Evolutionary conservation across 495 filamentous ascomycete genomes (phyloP).

Genomic region (Podospora anserina): DNA sequence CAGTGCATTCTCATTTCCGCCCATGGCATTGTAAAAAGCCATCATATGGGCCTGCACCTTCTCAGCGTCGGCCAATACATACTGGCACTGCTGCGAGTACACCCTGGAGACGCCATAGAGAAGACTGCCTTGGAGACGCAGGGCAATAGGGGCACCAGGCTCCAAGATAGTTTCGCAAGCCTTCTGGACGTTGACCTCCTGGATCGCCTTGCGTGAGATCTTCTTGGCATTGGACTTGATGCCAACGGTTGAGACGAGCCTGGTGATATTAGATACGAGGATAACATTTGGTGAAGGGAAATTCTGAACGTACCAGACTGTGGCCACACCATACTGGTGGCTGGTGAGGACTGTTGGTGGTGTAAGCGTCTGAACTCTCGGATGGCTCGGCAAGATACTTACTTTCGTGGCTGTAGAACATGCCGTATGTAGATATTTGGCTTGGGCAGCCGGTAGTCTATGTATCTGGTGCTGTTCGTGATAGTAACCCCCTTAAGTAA

Average conservation of each 20-base stretch:
- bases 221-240: constrained; percentile 63
- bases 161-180: constrained; percentile 83
- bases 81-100: constrained; percentile 80
- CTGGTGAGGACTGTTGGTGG: constrained; percentile 70
- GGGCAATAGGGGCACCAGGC: constrained; percentile 82
- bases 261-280: constrained; percentile 30
- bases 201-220: constrained; percentile 82
- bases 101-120: constrained; percentile 84
- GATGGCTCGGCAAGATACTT: constrained; percentile 28
- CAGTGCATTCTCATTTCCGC: constrained; percentile 45
- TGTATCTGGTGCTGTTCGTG: not conserved
- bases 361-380: not conserved
- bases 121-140: constrained; percentile 87
- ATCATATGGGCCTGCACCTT: constrained; percentile 70
- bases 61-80: constrained; percentile 77
- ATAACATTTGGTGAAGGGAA: not conserved
- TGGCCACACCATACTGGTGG: constrained; percentile 85
- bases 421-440: constrained; percentile 29
- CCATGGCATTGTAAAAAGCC: constrained; percentile 53
- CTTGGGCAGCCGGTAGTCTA: not conserved
- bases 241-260: constrained; percentile 88
- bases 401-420: constrained; percentile 97
- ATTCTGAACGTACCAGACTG: constrained; percentile 69
- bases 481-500: not conserved
- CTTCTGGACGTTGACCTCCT: constrained; percentile 78